These are phyloP conservation scores for Aspergillus brunneoviolaceus DNA, from an alignment of 2,329 filamentous ascomycete species.

Conservation along the genomic window DNA sequence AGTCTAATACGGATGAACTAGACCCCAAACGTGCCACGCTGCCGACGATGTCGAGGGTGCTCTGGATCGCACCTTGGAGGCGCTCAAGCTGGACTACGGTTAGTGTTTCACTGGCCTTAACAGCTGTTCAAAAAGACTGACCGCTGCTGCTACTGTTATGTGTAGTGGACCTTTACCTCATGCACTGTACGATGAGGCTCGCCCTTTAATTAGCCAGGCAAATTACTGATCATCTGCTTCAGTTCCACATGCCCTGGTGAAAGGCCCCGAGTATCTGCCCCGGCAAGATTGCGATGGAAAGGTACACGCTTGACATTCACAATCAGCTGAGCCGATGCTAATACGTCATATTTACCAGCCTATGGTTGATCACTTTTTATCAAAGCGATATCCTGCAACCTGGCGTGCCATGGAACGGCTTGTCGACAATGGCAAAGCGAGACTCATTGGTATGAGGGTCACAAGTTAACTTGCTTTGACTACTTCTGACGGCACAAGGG, in stretches of 20 bases:
- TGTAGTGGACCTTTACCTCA: neutral
- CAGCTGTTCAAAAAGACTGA: neutral
- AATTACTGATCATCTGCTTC: neutral
- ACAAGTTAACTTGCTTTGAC: neutral
- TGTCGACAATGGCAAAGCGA: constrained; percentile 2
- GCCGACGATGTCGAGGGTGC: neutral
- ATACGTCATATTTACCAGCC: neutral
- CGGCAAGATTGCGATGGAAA: neutral
- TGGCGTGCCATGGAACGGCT: neutral
- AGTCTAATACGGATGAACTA: neutral
- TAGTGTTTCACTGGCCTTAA: neutral
- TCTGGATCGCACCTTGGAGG: neutral
- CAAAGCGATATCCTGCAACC: neutral
- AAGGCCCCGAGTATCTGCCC: neutral
- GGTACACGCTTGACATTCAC: neutral
- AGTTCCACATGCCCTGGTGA: neutral
- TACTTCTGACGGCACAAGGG: neutral
- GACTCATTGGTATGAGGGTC: neutral
- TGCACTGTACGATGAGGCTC: neutral
- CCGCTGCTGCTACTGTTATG: neutral
- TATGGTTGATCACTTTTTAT: neutral
- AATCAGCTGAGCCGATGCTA: neutral
- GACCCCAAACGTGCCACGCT: neutral
- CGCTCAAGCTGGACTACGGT: neutral
- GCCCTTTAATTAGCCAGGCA: neutral